A percentile compares a stretch with the other conserved stretches of the same genome.
Conservation (phyloP, 345 rosid genomes). For the Eucalyptus microcorys region DNA sequence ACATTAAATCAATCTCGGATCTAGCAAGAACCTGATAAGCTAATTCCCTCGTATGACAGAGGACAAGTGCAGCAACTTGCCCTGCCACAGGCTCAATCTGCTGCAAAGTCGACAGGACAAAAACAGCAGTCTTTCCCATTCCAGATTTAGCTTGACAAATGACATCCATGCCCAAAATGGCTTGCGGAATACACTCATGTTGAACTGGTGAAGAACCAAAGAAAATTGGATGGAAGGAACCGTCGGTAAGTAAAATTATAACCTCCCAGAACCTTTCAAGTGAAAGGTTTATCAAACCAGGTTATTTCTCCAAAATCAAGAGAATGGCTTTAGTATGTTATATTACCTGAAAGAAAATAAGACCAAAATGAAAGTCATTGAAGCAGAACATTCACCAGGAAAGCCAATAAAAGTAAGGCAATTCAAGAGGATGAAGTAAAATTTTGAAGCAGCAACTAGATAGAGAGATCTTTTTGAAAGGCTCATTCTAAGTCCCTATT, state of each 20-base stretch:
- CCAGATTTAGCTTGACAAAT: slow-evolving; percentile 99
- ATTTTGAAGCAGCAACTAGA: not conserved
- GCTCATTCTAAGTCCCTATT: not conserved
- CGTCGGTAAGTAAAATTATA: slow-evolving; percentile 63
- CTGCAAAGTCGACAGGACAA: slow-evolving; percentile 82
- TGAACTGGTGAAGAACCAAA: slow-evolving; percentile 81
- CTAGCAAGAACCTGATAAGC: slow-evolving; percentile 71
- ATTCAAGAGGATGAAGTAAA: not conserved
- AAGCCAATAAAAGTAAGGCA: not conserved
- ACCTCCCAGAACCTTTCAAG: slow-evolving; percentile 48
- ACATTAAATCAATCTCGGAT: not conserved
- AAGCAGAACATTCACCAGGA: not conserved
- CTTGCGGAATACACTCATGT: slow-evolving; percentile 99
- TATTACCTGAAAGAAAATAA: slow-evolving; percentile 37
- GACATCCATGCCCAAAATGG: slow-evolving; percentile 96
- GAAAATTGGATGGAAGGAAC: slow-evolving; percentile 70
- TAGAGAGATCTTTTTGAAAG: not conserved
- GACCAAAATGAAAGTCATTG: not conserved
- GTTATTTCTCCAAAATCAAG: slow-evolving; percentile 41
- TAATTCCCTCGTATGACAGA: slow-evolving; percentile 92
- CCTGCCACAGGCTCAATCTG: slow-evolving; percentile 94
- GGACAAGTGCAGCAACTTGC: slow-evolving; percentile 90
- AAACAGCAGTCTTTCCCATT: slow-evolving; percentile 98
- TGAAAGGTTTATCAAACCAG: slow-evolving; percentile 48
- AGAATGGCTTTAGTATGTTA: not conserved